A percentile compares a stretch with the other conserved stretches of the same genome.
These are phyloP conservation scores for Baudoinia panamericana DNA, from an alignment of 495 filamentous ascomycete species.

Conservation along the genomic window DNA sequence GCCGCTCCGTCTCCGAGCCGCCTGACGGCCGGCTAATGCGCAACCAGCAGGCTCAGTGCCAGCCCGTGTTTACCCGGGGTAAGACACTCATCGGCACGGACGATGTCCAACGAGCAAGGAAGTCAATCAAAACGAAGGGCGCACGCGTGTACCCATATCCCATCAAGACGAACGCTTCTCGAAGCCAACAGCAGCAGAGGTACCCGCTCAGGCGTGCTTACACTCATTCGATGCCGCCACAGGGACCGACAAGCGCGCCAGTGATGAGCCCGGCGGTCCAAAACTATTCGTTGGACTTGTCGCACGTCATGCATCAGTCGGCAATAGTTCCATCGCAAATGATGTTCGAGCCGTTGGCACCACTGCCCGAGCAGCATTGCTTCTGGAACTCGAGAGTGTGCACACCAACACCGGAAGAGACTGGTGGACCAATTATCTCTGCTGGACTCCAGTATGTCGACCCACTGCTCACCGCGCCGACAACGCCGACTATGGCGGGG, in stretches of 20 bases:
- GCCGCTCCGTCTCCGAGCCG: constrained; percentile 18
- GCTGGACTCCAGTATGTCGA: constrained; percentile 1
- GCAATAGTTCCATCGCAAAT: background rate
- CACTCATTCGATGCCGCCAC: constrained; percentile 10
- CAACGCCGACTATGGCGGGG: background rate
- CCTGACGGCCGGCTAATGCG: constrained; percentile 3
- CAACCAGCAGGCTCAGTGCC: background rate
- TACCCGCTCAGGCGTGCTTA: constrained; percentile 13
- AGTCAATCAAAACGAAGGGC: background rate
- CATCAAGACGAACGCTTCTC: background rate
- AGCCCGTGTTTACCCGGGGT: background rate
- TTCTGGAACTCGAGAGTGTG: constrained; percentile 12
- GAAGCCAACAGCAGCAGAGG: constrained; percentile 4
- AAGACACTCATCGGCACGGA: background rate
- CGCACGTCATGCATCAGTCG: background rate
- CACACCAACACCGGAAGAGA: constrained; percentile 10
- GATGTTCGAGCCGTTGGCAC: constrained; percentile 1
- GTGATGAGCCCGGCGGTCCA: background rate
- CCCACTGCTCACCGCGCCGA: constrained; percentile 4
- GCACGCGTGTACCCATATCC: constrained; percentile 1
- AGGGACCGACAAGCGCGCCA: constrained; percentile 13
- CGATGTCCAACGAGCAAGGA: too few species aligned
- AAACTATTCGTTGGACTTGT: too few species aligned
- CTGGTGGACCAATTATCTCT: background rate
- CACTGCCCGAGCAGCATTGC: background rate